phyloP scores from a whole-genome alignment of 345 rosid species.

The Trapa incisa region DNA sequence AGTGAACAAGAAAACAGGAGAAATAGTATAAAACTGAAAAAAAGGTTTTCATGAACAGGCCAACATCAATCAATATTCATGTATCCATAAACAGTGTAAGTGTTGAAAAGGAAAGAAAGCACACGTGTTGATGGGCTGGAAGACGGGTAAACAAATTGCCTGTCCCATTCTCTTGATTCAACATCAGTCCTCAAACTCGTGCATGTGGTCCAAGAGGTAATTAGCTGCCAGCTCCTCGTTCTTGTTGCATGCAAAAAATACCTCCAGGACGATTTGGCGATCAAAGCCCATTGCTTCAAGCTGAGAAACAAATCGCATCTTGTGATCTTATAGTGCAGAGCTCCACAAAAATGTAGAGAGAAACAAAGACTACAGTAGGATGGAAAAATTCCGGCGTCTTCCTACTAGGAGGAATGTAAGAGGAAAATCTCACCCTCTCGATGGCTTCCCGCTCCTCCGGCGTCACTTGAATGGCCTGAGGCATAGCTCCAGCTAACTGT shows the following conservation, averaged over 20 bases:
- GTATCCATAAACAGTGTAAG: neutral
- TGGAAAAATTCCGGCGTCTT: neutral
- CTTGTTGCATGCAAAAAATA: constrained; percentile 91
- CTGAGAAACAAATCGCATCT: constrained; percentile 15
- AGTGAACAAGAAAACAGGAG: no score
- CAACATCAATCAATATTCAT: neutral
- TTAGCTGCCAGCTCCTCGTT: constrained; percentile 90
- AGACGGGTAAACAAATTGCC: neutral
- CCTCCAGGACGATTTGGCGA: constrained; percentile 63
- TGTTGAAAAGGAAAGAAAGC: neutral
- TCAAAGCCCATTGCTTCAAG: constrained; percentile 93
- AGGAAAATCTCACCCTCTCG: constrained; percentile 48
- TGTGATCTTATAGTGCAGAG: neutral
- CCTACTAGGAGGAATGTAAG: neutral
- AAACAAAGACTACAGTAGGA: neutral
- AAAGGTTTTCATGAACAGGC: neutral
- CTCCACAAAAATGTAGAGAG: neutral
- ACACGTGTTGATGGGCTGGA: neutral
- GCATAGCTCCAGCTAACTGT: constrained; percentile 64
- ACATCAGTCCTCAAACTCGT: constrained; percentile 68
- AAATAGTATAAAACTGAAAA: neutral
- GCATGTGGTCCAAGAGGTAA: constrained; percentile 85
- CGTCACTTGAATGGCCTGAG: constrained; percentile 73
- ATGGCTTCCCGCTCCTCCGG: constrained; percentile 96
- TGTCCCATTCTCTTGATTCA: neutral